phyloP scores from a whole-genome alignment of 257 asterid species.

The Euphrasia confusa region DNA sequence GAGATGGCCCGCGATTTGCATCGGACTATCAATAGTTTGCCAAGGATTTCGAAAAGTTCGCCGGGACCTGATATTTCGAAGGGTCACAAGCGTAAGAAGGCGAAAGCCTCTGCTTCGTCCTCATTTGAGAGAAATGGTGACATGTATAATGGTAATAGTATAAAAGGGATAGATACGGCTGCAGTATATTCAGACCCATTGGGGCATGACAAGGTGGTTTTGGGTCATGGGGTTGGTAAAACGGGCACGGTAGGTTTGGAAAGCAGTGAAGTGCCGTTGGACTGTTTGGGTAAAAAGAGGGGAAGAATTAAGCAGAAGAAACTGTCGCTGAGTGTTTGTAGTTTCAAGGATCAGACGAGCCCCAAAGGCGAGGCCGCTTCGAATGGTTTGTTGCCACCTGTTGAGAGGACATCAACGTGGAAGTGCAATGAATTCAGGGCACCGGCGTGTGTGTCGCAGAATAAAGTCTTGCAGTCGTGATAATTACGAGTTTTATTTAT shows the following conservation, averaged over 20 bases:
- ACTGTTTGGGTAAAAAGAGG: conserved; percentile 44
- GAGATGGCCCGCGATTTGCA: conserved; percentile 50
- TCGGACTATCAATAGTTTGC: conserved; percentile 43
- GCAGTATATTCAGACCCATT: conserved; percentile 36
- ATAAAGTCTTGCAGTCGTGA: conserved; percentile 54
- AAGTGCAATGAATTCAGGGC: conserved; percentile 68
- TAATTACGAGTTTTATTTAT: conserved; percentile 13
- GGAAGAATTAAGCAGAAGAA: conserved; percentile 65
- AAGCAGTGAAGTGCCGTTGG: conserved; percentile 36
- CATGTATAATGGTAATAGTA: conserved; percentile 25
- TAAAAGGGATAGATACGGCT: conserved; percentile 23
- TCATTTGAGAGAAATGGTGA: too few relatives aligned
- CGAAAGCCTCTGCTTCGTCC: conserved; percentile 20
- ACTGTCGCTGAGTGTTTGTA: conserved; percentile 68
- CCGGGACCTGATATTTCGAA: conserved; percentile 28
- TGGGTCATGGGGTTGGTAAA: conserved; percentile 26
- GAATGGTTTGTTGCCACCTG: conserved; percentile 30
- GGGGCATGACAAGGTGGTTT: conserved; percentile 23
- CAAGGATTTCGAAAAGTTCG: conserved; percentile 40
- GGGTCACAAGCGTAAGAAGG: conserved; percentile 40
- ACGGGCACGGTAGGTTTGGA: conserved; percentile 22
- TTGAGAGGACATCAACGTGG: conserved; percentile 53
- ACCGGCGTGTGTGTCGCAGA: conserved; percentile 53
- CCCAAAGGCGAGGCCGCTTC: conserved; percentile 43
- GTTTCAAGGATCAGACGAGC: conserved; percentile 47